Evolutionary conservation across 371 early-diverging fungal species (phyloP), one percentile per base, ranked within the genome.

Genomic region (Circinella minor): DNA sequence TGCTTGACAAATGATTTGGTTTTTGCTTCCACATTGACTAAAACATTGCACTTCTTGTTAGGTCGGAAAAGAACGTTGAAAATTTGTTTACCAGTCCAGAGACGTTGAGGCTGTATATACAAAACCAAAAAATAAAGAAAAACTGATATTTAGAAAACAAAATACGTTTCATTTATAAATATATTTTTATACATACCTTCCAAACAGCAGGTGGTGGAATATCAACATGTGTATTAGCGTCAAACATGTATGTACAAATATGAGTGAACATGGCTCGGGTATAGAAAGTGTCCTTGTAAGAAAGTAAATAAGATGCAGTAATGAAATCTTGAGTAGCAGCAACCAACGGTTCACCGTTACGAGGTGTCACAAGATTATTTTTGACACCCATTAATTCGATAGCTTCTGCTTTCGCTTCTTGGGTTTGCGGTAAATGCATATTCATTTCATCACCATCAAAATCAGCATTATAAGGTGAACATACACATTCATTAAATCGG

Each of bases 381-480:
- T 96, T 95, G 69, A 96, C 94, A 61, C 99, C 98, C 99, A 99
- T 98, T 68, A 99, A 82, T 77, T 95, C 93, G 66, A 94, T 91
- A 1, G 99, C 99, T 79, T 99, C 99, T 3, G 98, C 94, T 39
- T 97, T 90, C 2, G 99, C 99, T 85, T 99, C 99, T 80, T 98
- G 95, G 4, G 99, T 99, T 82, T 99, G 99, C 15, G 99, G 99
- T 8, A 99, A 93, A 82, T 99, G 99, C 81, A 99, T 87, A 80
- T 99, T 99, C 99, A 99, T 99, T 83, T 99, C 99, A 84, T 99
- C 99, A 74, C 99, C 99, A 79, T 99, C 99, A 80, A 99, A 99
- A 90, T 99, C 99, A 49, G 99, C 99, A 82, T 99, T 99, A 77
- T 99, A 99, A 34, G 99, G 99, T 5, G 97, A 92, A 81, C 99